Percentiles rank a stretch among this genome's conserved stretches.
phyloP scores from a whole-genome alignment of 2,329 filamentous ascomycete genomes.

The Calonectria hongkongensis region DNA sequence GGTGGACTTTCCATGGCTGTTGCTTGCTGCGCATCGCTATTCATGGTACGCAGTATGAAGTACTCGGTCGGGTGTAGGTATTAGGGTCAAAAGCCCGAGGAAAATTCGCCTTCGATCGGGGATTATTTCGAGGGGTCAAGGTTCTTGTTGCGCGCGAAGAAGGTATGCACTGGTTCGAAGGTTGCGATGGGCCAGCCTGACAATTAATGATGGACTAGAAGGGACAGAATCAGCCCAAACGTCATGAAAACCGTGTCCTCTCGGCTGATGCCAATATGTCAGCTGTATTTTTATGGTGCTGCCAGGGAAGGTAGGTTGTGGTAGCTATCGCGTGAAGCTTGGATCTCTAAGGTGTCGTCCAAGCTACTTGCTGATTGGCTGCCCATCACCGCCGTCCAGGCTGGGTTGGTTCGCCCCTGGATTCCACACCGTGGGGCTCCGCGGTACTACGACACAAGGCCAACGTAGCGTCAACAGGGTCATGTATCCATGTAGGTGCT shows the following conservation, averaged over 20 bases:
- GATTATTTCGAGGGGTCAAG: conserved; percentile 8
- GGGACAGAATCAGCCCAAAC: conserved; percentile 31
- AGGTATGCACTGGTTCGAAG: conserved; percentile 18
- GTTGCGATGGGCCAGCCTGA: conserved; percentile 35
- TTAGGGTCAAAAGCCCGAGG: conserved; percentile 42
- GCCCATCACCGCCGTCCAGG: conserved; percentile 28
- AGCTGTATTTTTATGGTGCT: conserved; percentile 41
- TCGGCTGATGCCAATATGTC: conserved; percentile 34
- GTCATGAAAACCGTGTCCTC: conserved; percentile 44
- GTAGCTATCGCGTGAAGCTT: conserved; percentile 49
- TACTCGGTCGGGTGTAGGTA: conserved; percentile 44
- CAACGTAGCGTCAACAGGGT: conserved; percentile 16
- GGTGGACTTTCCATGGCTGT: conserved; percentile 53
- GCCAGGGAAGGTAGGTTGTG: conserved; percentile 37
- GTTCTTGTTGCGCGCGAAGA: conserved; percentile 10
- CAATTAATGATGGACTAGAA: conserved; percentile 30
- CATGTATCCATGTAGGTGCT: conserved; percentile 13
- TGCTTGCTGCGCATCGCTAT: conserved; percentile 55
- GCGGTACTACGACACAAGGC: background rate
- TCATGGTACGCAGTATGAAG: conserved; percentile 55
- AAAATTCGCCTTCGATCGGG: conserved; percentile 35
- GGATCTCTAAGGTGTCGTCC: conserved; percentile 55
- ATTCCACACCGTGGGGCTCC: conserved; percentile 30
- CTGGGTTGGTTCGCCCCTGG: conserved; percentile 34
- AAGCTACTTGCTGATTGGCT: conserved; percentile 52